phyloP scores from a whole-genome alignment of 2,329 filamentous ascomycete genomes.

The Fusarium sulawesiense region DNA sequence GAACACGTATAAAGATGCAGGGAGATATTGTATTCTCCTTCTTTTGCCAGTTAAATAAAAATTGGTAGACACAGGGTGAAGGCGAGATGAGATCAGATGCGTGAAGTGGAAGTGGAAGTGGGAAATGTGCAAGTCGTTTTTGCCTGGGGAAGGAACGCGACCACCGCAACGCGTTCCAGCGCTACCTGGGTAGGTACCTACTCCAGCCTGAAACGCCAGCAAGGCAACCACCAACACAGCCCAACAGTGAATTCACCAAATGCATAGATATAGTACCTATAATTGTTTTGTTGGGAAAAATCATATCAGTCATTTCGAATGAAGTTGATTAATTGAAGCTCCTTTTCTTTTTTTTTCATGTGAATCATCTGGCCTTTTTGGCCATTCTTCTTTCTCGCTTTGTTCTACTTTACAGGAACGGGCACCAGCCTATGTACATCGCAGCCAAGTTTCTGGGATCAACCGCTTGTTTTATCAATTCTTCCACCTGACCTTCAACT shows the following conservation, averaged over 20 bases:
- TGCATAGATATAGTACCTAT: background rate
- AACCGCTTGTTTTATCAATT: constrained; percentile 88
- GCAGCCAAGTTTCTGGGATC: constrained; percentile 81
- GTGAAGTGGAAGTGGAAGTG: constrained; percentile 13
- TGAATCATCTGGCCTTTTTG: background rate
- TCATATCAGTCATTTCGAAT: background rate
- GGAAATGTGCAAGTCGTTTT: constrained; percentile 24
- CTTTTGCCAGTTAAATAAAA: constrained; percentile 17
- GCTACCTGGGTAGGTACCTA: background rate
- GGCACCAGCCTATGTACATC: constrained; percentile 98
- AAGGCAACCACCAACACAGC: background rate
- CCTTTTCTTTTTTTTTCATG: background rate
- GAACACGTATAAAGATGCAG: background rate
- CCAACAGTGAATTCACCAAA: background rate
- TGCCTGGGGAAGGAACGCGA: constrained; percentile 30
- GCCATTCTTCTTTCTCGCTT: background rate
- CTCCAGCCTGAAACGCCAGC: constrained; percentile 11
- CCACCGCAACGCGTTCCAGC: constrained; percentile 43
- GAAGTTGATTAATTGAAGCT: background rate
- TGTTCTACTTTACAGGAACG: constrained; percentile 57
- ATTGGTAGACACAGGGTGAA: constrained; percentile 30
- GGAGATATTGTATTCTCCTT: constrained; percentile 4
- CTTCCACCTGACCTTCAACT: constrained; percentile 97
- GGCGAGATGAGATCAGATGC: constrained; percentile 36
- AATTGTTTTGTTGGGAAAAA: background rate